Conservation (phyloP, 129 eudicot species). For the sunflower (Helianthus annuus) region DNA sequence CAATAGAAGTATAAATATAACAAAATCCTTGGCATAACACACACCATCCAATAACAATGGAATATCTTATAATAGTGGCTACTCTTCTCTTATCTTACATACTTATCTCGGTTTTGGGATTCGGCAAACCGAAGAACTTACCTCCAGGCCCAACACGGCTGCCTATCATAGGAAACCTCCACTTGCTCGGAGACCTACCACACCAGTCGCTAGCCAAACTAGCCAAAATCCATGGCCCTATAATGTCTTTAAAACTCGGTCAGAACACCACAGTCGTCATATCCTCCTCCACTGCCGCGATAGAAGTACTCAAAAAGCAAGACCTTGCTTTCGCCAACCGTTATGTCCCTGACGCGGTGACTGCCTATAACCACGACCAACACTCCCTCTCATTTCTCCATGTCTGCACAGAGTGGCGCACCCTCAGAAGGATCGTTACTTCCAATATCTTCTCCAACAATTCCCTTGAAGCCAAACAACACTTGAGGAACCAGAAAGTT, state of each 20-base stretch:
- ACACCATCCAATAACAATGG: constrained; percentile 31
- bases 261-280: constrained; percentile 50
- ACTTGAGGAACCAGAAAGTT: constrained; percentile 33
- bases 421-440: constrained; percentile 12
- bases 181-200: constrained; percentile 45
- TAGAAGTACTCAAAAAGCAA: constrained; percentile 60
- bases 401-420: constrained; percentile 20
- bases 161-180: constrained; percentile 48
- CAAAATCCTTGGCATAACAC: background rate
- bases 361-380: constrained; percentile 41
- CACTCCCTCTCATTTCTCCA: constrained; percentile 35
- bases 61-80: constrained; percentile 16
- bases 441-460: constrained; percentile 21
- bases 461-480: constrained; percentile 26
- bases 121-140: constrained; percentile 32
- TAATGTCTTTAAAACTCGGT: constrained; percentile 45
- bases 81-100: constrained; percentile 21
- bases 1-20: background rate
- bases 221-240: constrained; percentile 41
- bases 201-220: constrained; percentile 39
- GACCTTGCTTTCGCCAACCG: constrained; percentile 56
- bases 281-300: constrained; percentile 54
- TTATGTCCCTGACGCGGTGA: constrained; percentile 45
- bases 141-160: constrained; percentile 43
- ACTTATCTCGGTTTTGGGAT: constrained; percentile 8